Evolutionary conservation across 495 filamentous ascomycete genomes (phyloP), one percentile per base, ranked within the genome.

Genomic region (Umbilicaria muhlenbergii): DNA sequence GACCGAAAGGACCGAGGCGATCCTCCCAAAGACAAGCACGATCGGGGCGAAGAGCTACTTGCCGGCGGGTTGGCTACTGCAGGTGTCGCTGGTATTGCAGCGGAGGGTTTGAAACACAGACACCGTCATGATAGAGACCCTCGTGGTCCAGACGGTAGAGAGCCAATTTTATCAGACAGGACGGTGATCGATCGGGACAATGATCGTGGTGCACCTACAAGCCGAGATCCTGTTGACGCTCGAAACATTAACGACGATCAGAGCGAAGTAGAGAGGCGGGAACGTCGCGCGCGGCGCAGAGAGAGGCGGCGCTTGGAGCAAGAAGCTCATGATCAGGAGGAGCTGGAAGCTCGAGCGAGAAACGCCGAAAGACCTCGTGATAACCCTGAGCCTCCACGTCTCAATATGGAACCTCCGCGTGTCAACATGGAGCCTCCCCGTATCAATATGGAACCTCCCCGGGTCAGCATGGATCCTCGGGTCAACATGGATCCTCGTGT

Each of bases 91-190:
- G 52, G 52, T 21, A 12, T 50, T 11, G 52, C 52, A n/a, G 44
- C 53, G 33, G 53, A 55, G 41, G 53, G 36, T 8, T 38, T 35
- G 49, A 31, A 33, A 51, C 34, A 47, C 39, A 43, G 50, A 46
- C 33, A 31, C 48, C 32, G 43, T 12, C n/a, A 32, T 35, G 32
- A 18, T 11, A 38, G 43, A 31, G 14, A 13, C 14, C 7, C 31
- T 41, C 37, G 36, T 14, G 47, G 38, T 11, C 43, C 42, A 28
- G 34, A 41, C 15, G 47, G 41, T 16, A 41, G 16, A 15, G 18
- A 48, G 41, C 43, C 39, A 34, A 16, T n/a, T 36, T 32, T 36
- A 38, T 28, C 40, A 52, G 24, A 28, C 4, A 28, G 24, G 24
- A 10, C 24, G 24, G 8, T 6, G 24, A 28, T 28, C 24, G 24